A percentile compares a stretch with the other conserved stretches of the same genome.
Evolutionary conservation across 1,139 yeast genomes (phyloP).

Genomic region (Pichiaceae sp.): DNA sequence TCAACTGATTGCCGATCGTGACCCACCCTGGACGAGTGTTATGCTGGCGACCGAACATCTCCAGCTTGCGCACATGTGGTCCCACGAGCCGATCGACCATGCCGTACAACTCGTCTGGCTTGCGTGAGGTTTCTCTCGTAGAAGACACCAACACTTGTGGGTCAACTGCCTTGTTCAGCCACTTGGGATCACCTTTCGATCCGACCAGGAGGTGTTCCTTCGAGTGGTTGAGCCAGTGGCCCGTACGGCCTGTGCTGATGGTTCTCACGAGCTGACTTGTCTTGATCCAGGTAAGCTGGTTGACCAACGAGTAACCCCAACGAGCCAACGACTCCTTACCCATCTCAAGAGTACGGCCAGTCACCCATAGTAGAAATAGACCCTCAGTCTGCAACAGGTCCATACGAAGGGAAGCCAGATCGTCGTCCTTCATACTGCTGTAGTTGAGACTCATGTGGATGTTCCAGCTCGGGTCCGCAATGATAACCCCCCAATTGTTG

Average conservation of each 20-base stretch:
- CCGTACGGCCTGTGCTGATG: conserved; percentile 91
- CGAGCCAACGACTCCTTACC: conserved; percentile 68
- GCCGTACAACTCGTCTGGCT: conserved; percentile 87
- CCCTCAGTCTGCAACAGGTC: conserved; percentile 75
- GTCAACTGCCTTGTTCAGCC: conserved; percentile 63
- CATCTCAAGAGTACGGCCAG: conserved; percentile 84
- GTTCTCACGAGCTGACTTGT: conserved; percentile 82
- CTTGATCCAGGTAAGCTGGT: conserved; percentile 87
- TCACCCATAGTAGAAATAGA: conserved; percentile 79
- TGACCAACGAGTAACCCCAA: conserved; percentile 78
- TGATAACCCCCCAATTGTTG: conserved; percentile 67
- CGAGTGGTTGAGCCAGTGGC: conserved; percentile 95
- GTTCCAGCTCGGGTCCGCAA: conserved; percentile 91
- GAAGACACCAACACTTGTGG: conserved; percentile 72
- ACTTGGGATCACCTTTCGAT: conserved; percentile 67
- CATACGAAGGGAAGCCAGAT: conserved; percentile 58
- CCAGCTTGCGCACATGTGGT: conserved; percentile 64
- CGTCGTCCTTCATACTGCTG: conserved; percentile 70
- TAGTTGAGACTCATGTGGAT: conserved; percentile 77
- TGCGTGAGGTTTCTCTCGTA: conserved; percentile 81
- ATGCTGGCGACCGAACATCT: conserved; percentile 81
- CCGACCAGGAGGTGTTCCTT: conserved; percentile 84
- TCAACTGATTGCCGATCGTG: conserved; percentile 74
- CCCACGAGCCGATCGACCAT: conserved; percentile 82
- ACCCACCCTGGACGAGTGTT: conserved; percentile 88